Evolutionary conservation across 2,329 filamentous ascomycete species (phyloP), one percentile per base, ranked within the genome.

Genomic region (Cercospora zeae-maydis): DNA sequence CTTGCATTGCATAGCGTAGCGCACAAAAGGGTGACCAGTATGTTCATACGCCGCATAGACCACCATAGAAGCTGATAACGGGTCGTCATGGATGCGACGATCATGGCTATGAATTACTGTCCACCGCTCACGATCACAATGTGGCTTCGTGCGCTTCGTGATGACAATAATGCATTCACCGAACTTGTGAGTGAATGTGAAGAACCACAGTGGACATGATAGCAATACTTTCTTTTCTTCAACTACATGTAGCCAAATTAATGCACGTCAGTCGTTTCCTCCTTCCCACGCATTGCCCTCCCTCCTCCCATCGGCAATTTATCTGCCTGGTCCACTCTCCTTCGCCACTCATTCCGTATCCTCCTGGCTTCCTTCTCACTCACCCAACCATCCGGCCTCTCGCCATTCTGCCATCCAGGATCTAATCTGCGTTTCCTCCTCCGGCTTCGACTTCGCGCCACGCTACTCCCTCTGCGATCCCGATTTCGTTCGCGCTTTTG

Each of bases 361-460:
- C 72, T 63, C n/a, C 73, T 49, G 2, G 69, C 70, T 54, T 73
- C 72, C 59, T 74, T 73, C 57, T 73, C 70, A 30, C 59, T 66
- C 10, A 69, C 58, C 72, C 72, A 75, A 0, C 72, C 72, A 60
- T 72, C 70, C n/a, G 73, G 73, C 27, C 73, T 61, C 58, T 75
- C 73, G 2, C 73, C 73, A 56, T 75, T 71, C 62, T 73, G 72
- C 73, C 73, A 75, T 10, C 73, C 72, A 14, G 63, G 60, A 49
- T 70, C 69, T 9, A 75, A 56, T 42, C 64, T 64, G 7, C 71
- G 67, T 37, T 66, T 70, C 47, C 68, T 61, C 45, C 54, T 67
- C 13, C 69, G 64, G 34, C 61, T 64, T 0, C 39, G 58, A 11
- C 58, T 59, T 6, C 49, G 49, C 21, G 49, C 49, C 4, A 53